Conservation (phyloP, 768 basidiomycete species). For the Filobasidium wieringae region DNA sequence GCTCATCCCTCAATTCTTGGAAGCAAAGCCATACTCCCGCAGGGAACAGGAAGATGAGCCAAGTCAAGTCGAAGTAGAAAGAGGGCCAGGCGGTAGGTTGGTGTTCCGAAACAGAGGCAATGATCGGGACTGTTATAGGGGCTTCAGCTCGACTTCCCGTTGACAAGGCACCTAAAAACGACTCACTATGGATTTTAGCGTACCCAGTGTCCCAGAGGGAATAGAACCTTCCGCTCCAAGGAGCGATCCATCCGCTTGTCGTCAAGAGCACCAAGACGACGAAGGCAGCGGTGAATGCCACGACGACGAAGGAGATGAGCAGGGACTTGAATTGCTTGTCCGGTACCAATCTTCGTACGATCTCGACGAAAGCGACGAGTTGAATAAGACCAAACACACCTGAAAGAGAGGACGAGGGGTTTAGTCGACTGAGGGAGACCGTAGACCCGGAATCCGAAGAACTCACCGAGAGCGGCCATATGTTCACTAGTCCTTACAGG, state of each 20-base stretch:
- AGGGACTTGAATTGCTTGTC: conserved; percentile 84
- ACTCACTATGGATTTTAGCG: conserved; percentile 70
- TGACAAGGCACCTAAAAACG: neutral
- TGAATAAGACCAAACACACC: conserved; percentile 93
- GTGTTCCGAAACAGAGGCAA: conserved; percentile 97
- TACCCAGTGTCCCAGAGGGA: conserved; percentile 99
- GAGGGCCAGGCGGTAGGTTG: conserved; percentile 99
- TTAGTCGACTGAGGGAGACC: neutral
- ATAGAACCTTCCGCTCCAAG: conserved; percentile 99
- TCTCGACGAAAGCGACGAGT: conserved; percentile 82
- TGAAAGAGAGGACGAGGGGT: conserved; percentile 28
- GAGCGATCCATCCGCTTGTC: conserved; percentile 88
- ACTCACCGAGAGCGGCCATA: conserved; percentile 87
- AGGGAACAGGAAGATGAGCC: conserved; percentile 95
- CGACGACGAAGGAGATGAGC: conserved; percentile 57
- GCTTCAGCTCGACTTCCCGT: neutral
- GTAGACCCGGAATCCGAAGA: no score
- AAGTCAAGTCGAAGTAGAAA: conserved; percentile 98
- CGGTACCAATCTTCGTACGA: conserved; percentile 76
- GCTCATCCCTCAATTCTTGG: conserved; percentile 86
- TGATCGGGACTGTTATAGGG: conserved; percentile 58
- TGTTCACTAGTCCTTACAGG: conserved; percentile 96
- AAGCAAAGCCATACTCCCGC: conserved; percentile 91
- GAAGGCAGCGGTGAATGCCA: conserved; percentile 59
- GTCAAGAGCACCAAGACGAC: conserved; percentile 67